Conservation (phyloP, 768 basidiomycete species). For the Naganishia onofrii region DNA sequence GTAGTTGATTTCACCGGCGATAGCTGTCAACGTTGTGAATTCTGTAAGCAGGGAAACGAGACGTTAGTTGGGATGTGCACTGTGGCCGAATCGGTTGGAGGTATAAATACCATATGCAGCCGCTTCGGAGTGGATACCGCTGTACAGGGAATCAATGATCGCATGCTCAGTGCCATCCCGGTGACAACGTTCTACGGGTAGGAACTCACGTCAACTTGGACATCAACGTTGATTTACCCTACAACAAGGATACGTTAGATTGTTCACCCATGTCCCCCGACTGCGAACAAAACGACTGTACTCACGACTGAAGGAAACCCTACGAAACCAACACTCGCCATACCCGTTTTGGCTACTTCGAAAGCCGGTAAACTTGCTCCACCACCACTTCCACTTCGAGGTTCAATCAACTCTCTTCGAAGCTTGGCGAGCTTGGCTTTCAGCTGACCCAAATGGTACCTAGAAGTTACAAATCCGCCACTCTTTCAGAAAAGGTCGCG, state of each 20-base stretch:
- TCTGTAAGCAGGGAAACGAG: slow-evolving; percentile 53
- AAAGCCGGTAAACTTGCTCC: slow-evolving; percentile 80
- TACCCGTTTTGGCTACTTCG: slow-evolving; percentile 96
- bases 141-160: slow-evolving; percentile 1
- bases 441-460: slow-evolving; percentile 87
- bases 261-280: neutral
- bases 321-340: slow-evolving; percentile 74
- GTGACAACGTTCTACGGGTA: neutral
- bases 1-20: slow-evolving; percentile 88
- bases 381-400: slow-evolving; percentile 74
- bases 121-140: slow-evolving; percentile 88
- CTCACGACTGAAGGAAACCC: slow-evolving; percentile 61
- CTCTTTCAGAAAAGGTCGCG: neutral
- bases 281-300: slow-evolving; percentile 54
- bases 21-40: slow-evolving; percentile 93
- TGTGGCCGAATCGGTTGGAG: neutral
- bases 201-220: slow-evolving; percentile 50
- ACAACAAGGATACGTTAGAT: neutral
- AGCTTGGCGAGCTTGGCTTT: slow-evolving; percentile 99
- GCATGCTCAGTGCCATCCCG: slow-evolving; percentile 1
- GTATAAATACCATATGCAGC: slow-evolving; percentile 64
- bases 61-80: neutral
- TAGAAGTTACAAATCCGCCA: slow-evolving; percentile 52
- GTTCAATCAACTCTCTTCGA: slow-evolving; percentile 83
- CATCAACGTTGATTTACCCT: slow-evolving; percentile 52